Base-by-base conservation (phyloP, 2,329 filamentous ascomycete genomes). In the Fusarium coicis region DNA sequence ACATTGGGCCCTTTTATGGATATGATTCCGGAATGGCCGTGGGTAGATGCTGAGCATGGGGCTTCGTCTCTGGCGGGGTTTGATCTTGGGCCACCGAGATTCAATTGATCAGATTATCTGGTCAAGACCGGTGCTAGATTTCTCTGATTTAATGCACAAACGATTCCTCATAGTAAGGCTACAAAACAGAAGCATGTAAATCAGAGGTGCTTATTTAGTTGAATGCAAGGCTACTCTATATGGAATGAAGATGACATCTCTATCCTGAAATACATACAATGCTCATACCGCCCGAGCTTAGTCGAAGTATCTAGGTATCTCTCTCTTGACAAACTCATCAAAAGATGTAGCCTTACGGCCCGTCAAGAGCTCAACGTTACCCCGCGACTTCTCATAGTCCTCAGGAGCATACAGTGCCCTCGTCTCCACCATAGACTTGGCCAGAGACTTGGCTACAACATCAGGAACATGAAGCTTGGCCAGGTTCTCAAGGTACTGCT, bases 401-500 rank as follows among this genome's bases (percentile, higher is more conserved):
- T 58, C 55, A 1, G 55, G 30, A 18, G 42, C 21, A 58, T 47
- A 58, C 10, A 58, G 14, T 18, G 55, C 42, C n/a, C 55, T 49
- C 10, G 55, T 58, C 14, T 58, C 55, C 2, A 49, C 42, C 55
- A 58, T 58, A 2, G 55, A 58, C 55, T 58, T 58, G 14, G 55
- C 55, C 2, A 58, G 32, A 28, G 55, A 58, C 30, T 58, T 58
- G 5, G 55, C 30, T 4, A 58, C 55, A 26, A 58, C 11, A 10
- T 58, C 40, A 28, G 55, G 55, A 19, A 58, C 55, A 15, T 49
- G 40, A 2, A 49, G 42, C 23, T 47, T 49, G 9, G 40, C 19
- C 18, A 58, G 55, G 14, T 58, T 58, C 32, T 58, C 32, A 11
- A 58, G 55, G 8, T 58, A 58, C 23, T 58, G 40, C 18, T 58